A percentile compares a stretch with the other conserved stretches of the same genome.
Conservation (phyloP, 345 rosid species). For the Linum lewisii region DNA sequence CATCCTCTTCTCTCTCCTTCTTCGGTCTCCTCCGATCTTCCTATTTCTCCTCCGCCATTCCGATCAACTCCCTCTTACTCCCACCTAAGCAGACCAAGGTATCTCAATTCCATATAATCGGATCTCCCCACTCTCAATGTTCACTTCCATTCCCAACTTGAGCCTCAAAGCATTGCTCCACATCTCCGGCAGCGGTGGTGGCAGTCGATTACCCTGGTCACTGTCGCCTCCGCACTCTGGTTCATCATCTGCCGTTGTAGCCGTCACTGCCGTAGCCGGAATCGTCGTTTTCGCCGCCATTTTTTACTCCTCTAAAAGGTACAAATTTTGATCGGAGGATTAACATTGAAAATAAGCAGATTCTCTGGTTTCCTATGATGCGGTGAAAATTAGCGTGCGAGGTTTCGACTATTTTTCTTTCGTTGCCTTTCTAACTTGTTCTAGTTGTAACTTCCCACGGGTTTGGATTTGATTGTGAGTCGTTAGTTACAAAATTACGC, state of each 20-base stretch:
- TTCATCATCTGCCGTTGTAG: conserved; percentile 21
- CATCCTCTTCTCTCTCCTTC: too few species aligned
- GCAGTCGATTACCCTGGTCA: conserved; percentile 38
- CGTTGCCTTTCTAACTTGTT: not conserved
- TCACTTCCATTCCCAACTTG: not conserved
- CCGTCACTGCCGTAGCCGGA: conserved; percentile 41
- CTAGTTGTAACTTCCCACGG: not conserved
- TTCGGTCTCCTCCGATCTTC: not conserved
- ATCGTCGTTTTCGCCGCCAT: conserved; percentile 30
- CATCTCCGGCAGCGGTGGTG: conserved; percentile 18
- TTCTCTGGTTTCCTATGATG: too few species aligned
- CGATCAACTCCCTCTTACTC: not conserved
- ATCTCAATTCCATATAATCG: conserved; percentile 7
- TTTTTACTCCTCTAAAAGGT: conserved; percentile 37
- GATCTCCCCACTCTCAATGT: conserved; percentile 16
- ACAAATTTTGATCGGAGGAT: not conserved
- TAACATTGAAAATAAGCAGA: not conserved
- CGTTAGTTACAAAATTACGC: not conserved
- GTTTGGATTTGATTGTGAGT: conserved; percentile 1
- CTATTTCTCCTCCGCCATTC: not conserved
- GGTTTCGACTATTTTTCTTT: not conserved
- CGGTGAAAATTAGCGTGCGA: not conserved
- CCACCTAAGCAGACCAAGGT: not conserved
- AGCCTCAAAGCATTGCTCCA: conserved; percentile 18
- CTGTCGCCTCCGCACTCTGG: conserved; percentile 30